Percentiles rank a stretch among this genome's conserved stretches.
These are phyloP conservation scores for Ophiobolus disseminans DNA, from an alignment of 2,329 filamentous ascomycete species.

Conservation along the genomic window DNA sequence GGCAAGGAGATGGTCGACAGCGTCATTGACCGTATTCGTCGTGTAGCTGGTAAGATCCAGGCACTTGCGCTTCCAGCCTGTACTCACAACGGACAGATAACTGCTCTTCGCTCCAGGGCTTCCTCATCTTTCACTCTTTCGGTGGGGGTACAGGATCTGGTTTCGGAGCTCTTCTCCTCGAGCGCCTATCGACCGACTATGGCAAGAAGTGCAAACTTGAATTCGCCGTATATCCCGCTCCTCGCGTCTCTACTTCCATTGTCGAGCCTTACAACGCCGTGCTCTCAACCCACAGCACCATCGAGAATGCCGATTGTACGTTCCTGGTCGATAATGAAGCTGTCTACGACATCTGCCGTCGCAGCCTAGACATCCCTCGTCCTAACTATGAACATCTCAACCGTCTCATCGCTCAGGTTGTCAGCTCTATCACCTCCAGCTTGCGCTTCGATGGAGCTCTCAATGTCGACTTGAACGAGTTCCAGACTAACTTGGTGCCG, in stretches of 20 bases:
- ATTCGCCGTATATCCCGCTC: constrained; percentile 75
- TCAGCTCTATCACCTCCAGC: constrained; percentile 76
- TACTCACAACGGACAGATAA: constrained; percentile 61
- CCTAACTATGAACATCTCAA: constrained; percentile 76
- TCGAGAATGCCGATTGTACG: constrained; percentile 80
- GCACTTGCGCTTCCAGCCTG: not conserved
- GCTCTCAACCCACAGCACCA: constrained; percentile 76
- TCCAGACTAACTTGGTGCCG: constrained; percentile 78
- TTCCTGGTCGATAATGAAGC: constrained; percentile 79
- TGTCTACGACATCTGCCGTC: constrained; percentile 77
- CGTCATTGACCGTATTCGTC: constrained; percentile 73
- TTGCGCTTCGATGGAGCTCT: constrained; percentile 75
- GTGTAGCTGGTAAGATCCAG: constrained; percentile 65
- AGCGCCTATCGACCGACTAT: constrained; percentile 75
- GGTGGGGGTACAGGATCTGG: constrained; percentile 76
- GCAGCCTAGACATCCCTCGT: constrained; percentile 73
- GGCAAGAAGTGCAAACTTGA: constrained; percentile 81
- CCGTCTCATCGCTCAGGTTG: constrained; percentile 75
- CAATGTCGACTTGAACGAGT: constrained; percentile 78
- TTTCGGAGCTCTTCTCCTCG: constrained; percentile 74
- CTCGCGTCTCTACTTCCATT: constrained; percentile 72
- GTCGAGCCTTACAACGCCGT: constrained; percentile 79
- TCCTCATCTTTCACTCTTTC: constrained; percentile 78
- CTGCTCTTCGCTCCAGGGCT: constrained; percentile 75
- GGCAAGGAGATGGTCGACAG: constrained; percentile 78